Evolutionary conservation across 441 rosid species (phyloP).

Genomic region (Theobroma grandiflorum): DNA sequence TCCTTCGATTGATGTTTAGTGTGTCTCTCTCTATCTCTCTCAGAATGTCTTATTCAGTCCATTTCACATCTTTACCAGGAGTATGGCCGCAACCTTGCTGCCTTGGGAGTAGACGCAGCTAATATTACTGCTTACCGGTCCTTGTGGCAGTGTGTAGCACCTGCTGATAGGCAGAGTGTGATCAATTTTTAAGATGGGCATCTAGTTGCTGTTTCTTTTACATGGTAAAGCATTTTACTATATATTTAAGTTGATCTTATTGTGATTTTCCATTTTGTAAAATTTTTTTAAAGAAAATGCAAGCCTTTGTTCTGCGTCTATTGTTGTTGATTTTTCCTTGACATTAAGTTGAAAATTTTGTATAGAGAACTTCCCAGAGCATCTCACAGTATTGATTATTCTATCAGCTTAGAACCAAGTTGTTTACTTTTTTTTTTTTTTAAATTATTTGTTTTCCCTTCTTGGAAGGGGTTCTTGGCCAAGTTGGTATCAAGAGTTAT

Average conservation of each 20-base stretch:
- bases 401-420: too few relatives aligned
- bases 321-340: neutral
- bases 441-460: too few relatives aligned
- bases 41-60: neutral
- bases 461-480: too few relatives aligned
- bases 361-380: neutral
- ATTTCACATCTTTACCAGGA: conserved; percentile 57
- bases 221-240: conserved; percentile 7
- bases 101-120: conserved; percentile 79
- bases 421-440: too few relatives aligned
- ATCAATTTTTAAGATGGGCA: conserved; percentile 45
- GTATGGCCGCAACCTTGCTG: conserved; percentile 78
- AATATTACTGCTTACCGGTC: conserved; percentile 68
- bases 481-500: too few relatives aligned
- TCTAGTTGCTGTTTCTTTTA: neutral
- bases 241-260: neutral
- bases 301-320: neutral
- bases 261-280: neutral
- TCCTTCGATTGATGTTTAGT: neutral
- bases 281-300: neutral
- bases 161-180: conserved; percentile 63
- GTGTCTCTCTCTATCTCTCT: neutral
- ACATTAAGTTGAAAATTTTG: neutral
- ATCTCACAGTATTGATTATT: neutral
- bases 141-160: conserved; percentile 95